Percentiles rank a stretch among this genome's conserved stretches.
phyloP scores from a whole-genome alignment of 495 filamentous ascomycete species.

The Penicillium manginii region DNA sequence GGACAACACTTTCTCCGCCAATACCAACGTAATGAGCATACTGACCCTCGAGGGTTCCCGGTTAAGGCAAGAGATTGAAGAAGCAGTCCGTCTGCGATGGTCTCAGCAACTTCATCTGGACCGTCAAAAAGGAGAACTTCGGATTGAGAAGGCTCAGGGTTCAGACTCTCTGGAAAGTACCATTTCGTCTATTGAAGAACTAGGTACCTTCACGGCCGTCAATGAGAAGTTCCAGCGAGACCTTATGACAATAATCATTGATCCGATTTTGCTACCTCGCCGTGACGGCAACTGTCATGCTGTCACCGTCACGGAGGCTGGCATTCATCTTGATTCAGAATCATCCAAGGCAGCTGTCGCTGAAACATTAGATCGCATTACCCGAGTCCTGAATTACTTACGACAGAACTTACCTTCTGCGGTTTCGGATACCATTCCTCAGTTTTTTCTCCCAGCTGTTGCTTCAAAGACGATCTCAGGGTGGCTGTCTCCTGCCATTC shows the following conservation, averaged over 20 bases:
- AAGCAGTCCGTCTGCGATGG: slow-evolving; percentile 45
- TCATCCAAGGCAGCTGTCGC: slow-evolving; percentile 30
- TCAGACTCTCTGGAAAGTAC: slow-evolving; percentile 36
- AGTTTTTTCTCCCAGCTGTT: slow-evolving; percentile 67
- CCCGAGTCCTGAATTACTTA: slow-evolving; percentile 66
- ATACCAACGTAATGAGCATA: slow-evolving; percentile 46
- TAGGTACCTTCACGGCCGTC: slow-evolving; percentile 38
- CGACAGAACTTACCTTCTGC: slow-evolving; percentile 64
- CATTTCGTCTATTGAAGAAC: slow-evolving; percentile 36
- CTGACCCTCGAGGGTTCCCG: slow-evolving; percentile 34
- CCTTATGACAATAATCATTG: slow-evolving; percentile 34
- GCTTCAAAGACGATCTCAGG: slow-evolving; percentile 65
- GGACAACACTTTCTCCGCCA: slow-evolving; percentile 36
- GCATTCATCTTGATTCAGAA: slow-evolving; percentile 36
- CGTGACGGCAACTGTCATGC: slow-evolving; percentile 31
- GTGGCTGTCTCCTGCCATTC: slow-evolving; percentile 79
- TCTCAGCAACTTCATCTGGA: slow-evolving; percentile 60
- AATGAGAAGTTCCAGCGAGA: slow-evolving; percentile 42
- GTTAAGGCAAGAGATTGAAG: slow-evolving; percentile 39
- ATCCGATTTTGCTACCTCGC: slow-evolving; percentile 37
- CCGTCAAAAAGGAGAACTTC: slow-evolving; percentile 47
- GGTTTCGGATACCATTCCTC: slow-evolving; percentile 63
- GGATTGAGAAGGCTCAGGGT: slow-evolving; percentile 44
- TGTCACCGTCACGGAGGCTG: slow-evolving; percentile 33
- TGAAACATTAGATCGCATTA: slow-evolving; percentile 53